These are phyloP conservation scores for Circinella umbellata DNA, from an alignment of 371 early-diverging fungal genomes.

Conservation along the genomic window DNA sequence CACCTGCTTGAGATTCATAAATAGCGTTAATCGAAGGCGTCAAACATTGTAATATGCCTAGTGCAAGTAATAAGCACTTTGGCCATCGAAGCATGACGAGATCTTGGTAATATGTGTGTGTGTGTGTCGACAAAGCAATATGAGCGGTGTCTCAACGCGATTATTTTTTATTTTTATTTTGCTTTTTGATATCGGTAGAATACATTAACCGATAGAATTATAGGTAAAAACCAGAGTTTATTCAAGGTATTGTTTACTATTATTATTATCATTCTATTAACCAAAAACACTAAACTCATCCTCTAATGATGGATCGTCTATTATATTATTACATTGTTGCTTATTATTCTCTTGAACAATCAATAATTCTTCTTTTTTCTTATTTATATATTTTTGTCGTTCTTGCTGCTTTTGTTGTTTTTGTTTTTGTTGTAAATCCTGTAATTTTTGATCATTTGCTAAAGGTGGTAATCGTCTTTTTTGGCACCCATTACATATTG, in stretches of 20 bases:
- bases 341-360: too few relatives aligned
- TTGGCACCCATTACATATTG: constrained; percentile 33
- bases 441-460: constrained; percentile 36
- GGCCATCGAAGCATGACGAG: background rate
- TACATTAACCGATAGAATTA: too few relatives aligned
- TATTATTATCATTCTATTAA: background rate
- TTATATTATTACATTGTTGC: background rate
- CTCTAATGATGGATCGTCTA: background rate
- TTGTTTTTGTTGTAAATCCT: background rate
- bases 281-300: constrained; percentile 14
- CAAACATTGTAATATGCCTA: background rate
- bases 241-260: too few relatives aligned
- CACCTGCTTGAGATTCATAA: constrained; percentile 30
- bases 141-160: too few relatives aligned
- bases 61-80: background rate
- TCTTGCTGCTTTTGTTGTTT: background rate
- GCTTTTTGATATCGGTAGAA: too few relatives aligned
- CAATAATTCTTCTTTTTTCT: too few relatives aligned
- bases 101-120: background rate
- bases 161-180: too few relatives aligned
- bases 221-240: too few relatives aligned
- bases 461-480: constrained; percentile 39
- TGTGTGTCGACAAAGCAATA: too few relatives aligned
- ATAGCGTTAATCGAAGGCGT: constrained; percentile 7
- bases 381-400: too few relatives aligned